Base-by-base conservation (phyloP, 2,329 filamentous ascomycete genomes). In the Alternaria burnsii region DNA sequence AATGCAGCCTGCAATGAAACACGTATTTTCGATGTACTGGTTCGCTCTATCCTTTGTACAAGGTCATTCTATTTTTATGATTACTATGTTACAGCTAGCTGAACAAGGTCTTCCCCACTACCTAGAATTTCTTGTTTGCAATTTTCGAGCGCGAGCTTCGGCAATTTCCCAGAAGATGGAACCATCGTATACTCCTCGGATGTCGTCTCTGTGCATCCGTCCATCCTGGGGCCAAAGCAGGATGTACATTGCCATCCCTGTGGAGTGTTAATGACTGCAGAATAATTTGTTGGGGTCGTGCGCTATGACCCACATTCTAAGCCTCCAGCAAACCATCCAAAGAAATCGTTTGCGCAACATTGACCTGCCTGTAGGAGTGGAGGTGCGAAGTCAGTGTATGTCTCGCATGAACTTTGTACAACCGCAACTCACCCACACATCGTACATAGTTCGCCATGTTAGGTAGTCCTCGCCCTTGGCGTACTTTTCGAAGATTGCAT, bases 161-260 rank as follows among this genome's bases (percentile, higher is more conserved):
- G 62, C 63, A 40, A 68, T 64, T 6, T 34, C 59, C 30, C 53
- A 59, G 26, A 82, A 83, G 57, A 68, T 62, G 2, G 59, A 51
- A 4, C 67, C 65, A 34, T 68, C 63, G 18, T 62, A 68, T 0
- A 69, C 59, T n/a, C 63, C 54, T 20, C 56, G 52, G 11, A 68
- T 53, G n/a, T 69, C 63, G 9, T 48, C 44, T 40, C 63, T 69
- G 11, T 50, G 36, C 59, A 68, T 61, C 30, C 48, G 53, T 3
- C 63, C 67, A 26, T 66, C 67, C 24, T 55, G 46, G 11, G 67
- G 67, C 65, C 67, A 69, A 4, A 69, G 59, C 24, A 68, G 34
- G n/a, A 65, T 67, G 38, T 67, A 69, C 54, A 62, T 59, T 1
- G 67, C 65, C 16, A 68, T 58, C 67, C 67, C 67, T 69, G 14